Base-by-base conservation (phyloP, 2,329 filamentous ascomycete genomes). In the Aspergillus sp. region DNA sequence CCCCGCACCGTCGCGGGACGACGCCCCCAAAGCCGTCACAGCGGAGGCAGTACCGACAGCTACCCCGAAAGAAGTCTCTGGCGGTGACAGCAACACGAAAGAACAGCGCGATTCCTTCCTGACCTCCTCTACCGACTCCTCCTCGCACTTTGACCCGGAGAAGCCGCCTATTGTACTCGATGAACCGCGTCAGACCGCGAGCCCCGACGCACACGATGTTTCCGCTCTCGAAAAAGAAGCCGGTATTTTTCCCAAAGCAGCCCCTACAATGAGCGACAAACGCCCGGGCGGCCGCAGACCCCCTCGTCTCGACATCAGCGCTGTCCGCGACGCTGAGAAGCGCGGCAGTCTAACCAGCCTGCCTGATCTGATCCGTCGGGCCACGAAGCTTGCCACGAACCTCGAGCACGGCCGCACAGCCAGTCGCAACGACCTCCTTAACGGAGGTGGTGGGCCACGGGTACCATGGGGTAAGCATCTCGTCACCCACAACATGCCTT, bases 261-360 rank as follows among this genome's bases (percentile, higher is more conserved):
- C 65, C 8, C 66, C 65, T 7, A 67, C 68, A 7, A 72, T 75
- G 70, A 74, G 72, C 51, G 66, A 71, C 47, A 75, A 65, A 54
- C 66, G 70, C 36, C 72, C 71, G 17, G 62, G 64, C 16, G 65
- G 61, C 36, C 70, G 65, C 47, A 66, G 72, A 53, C 92, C 93
- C 30, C 88, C 90, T 3, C 83, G 82, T 33, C 76, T 96, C 3
- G 85, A 96, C 65, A 87, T 96, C 20, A 86, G 92, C 65, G 89
- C 89, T 3, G 88, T 95, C 3, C 82, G 85, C 58, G 85, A 87
- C 47, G 89, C 89, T 14, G 90, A 96, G 70, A 83, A 87, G 1
- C 84, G 94, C 64, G 92, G 90, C 3, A 96, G 92, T 67, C 78
- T 96, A 57, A 97, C 94, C 1, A 96, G 92, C 71, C 76, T 99